Conservation (phyloP, 345 rosid genomes). For the Excoecaria cochinchinensis region DNA sequence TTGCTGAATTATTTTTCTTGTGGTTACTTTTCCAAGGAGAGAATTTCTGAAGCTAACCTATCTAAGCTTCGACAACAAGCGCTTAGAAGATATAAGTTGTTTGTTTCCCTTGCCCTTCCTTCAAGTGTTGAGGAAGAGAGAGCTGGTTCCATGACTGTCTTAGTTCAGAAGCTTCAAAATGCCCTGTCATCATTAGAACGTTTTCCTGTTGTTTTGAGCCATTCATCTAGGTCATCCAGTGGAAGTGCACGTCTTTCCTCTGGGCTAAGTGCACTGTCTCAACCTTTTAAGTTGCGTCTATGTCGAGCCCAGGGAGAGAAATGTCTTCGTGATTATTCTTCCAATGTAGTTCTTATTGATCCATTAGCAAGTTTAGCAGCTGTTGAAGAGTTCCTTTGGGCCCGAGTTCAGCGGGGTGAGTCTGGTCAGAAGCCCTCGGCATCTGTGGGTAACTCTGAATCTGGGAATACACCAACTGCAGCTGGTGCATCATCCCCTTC, state of each 20-base stretch:
- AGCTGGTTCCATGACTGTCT: constrained; percentile 67
- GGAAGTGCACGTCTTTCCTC: constrained; percentile 97
- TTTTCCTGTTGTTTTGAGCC: constrained; percentile 94
- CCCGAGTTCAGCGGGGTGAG: constrained; percentile 88
- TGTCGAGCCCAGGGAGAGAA: constrained; percentile 93
- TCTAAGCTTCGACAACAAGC: constrained; percentile 86
- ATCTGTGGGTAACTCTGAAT: constrained; percentile 67
- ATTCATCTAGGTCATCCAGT: constrained; percentile 78
- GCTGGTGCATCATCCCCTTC: constrained; percentile 83
- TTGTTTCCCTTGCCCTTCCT: constrained; percentile 78
- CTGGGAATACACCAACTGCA: constrained; percentile 53
- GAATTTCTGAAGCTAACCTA: constrained; percentile 67
- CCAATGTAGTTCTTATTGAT: constrained; percentile 91
- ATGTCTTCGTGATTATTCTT: constrained; percentile 91
- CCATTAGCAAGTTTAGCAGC: constrained; percentile 97
- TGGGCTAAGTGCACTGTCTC: constrained; percentile 92
- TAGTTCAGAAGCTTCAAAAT: constrained; percentile 97
- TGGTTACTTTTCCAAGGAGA: constrained; percentile 82
- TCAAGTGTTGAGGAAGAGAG: constrained; percentile 43
- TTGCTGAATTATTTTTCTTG: constrained; percentile 91
- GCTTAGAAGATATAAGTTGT: constrained; percentile 71
- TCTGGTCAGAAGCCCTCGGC: constrained; percentile 67
- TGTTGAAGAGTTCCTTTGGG: constrained; percentile 97
- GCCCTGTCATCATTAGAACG: constrained; percentile 92
- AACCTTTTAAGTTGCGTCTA: constrained; percentile 90